These are phyloP conservation scores for Phytophthora uliginosa DNA, from an alignment of 352 stramenopile species.

Conservation along the genomic window DNA sequence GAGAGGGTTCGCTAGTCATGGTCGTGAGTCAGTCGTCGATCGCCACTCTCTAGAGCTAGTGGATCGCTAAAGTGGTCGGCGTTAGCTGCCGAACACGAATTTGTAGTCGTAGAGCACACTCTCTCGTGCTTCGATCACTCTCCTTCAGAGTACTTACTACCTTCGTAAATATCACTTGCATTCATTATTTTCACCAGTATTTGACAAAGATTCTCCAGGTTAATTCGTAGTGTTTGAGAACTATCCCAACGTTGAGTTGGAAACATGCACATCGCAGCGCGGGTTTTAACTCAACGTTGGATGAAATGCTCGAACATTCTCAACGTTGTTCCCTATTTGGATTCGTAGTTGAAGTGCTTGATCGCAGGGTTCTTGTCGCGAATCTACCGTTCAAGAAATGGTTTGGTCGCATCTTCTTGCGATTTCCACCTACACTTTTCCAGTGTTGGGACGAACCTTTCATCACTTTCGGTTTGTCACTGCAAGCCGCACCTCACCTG, in stretches of 20 bases:
- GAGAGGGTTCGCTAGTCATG: constrained; percentile 40
- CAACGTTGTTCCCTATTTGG: constrained; percentile 20
- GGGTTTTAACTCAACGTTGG: background rate
- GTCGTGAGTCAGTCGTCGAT: constrained; percentile 48
- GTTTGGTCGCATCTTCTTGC: constrained; percentile 13
- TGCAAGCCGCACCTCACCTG: background rate
- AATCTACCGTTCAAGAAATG: background rate
- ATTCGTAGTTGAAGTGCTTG: background rate
- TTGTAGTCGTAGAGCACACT: constrained; percentile 16
- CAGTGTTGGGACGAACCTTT: background rate
- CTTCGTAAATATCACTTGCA: constrained; percentile 25
- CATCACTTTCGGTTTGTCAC: constrained; percentile 7
- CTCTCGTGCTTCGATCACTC: constrained; percentile 28
- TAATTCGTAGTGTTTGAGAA: background rate
- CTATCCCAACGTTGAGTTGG: background rate
- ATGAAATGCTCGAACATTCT: constrained; percentile 19
- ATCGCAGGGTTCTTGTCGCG: constrained; percentile 17
- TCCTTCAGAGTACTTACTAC: constrained; percentile 23
- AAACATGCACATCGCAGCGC: constrained; percentile 6
- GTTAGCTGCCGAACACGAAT: constrained; percentile 1
- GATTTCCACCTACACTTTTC: constrained; percentile 7
- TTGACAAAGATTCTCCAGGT: background rate
- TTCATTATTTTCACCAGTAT: background rate
- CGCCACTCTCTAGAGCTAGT: constrained; percentile 37
- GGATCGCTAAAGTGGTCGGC: constrained; percentile 2